phyloP scores from a whole-genome alignment of 768 basidiomycete species.

The Lentinula guzmanii region DNA sequence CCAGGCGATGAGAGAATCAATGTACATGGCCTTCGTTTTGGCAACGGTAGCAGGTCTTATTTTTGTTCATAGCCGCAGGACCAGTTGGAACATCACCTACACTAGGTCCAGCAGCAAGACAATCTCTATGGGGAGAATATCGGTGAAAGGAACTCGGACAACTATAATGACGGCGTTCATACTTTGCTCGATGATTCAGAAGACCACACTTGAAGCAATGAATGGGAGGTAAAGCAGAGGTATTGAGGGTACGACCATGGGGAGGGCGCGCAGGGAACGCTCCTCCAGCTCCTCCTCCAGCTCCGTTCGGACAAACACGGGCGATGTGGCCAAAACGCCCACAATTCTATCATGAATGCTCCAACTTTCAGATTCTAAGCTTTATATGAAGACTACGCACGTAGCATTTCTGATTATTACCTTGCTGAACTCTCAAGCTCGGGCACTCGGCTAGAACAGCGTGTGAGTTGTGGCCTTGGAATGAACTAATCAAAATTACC shows the following conservation, averaged over 20 bases:
- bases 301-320: slow-evolving; percentile 59
- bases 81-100: slow-evolving; percentile 42
- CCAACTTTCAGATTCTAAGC: neutral
- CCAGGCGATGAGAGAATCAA: slow-evolving; percentile 6
- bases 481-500: slow-evolving; percentile 20
- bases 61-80: slow-evolving; percentile 47
- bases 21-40: slow-evolving; percentile 84
- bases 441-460: slow-evolving; percentile 63
- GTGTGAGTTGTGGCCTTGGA: neutral
- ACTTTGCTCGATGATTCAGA: slow-evolving; percentile 84
- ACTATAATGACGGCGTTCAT: slow-evolving; percentile 12
- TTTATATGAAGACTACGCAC: slow-evolving; percentile 35
- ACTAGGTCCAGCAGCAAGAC: slow-evolving; percentile 63
- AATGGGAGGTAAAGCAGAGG: slow-evolving; percentile 71
- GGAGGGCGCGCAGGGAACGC: slow-evolving; percentile 67
- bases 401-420: slow-evolving; percentile 76
- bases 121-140: slow-evolving; percentile 48
- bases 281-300: slow-evolving; percentile 25
- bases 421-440: slow-evolving; percentile 62
- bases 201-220: slow-evolving; percentile 90
- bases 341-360: slow-evolving; percentile 48
- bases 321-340: slow-evolving; percentile 83
- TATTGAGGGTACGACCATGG: slow-evolving; percentile 70
- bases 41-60: slow-evolving; percentile 85
- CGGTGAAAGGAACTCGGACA: neutral